Conservation (phyloP, 2,329 filamentous ascomycete species). For the Cytospora chrysosperma region DNA sequence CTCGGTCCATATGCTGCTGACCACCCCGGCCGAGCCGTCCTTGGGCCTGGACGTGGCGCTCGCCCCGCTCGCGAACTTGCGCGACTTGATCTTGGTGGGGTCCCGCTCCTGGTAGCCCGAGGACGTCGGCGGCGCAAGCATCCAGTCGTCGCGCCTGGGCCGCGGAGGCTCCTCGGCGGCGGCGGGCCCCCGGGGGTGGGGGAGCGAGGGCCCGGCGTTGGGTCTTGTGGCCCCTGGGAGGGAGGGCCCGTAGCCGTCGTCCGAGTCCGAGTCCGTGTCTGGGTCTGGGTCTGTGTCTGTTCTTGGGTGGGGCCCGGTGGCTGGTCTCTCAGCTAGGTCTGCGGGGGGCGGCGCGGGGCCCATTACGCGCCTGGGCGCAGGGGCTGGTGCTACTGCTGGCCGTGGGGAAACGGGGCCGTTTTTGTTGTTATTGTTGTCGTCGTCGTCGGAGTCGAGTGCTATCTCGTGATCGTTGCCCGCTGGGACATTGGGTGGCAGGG, state of each 20-base stretch:
- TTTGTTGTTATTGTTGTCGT: slow-evolving; percentile 19
- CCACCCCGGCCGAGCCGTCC: slow-evolving; percentile 40
- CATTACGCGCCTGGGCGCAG: slow-evolving; percentile 32
- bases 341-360: slow-evolving; percentile 46
- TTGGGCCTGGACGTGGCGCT: slow-evolving; percentile 28
- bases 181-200: slow-evolving; percentile 37
- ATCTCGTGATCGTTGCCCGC: slow-evolving; percentile 39
- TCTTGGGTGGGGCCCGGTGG: slow-evolving; percentile 27
- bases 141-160: slow-evolving; percentile 78
- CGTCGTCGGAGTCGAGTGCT: slow-evolving; percentile 37
- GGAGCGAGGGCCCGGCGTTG: slow-evolving; percentile 41
- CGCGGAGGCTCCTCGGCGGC: slow-evolving; percentile 41
- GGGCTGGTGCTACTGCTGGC: neutral
- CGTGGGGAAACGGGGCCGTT: slow-evolving; percentile 30
- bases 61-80: slow-evolving; percentile 72
- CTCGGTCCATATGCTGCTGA: slow-evolving; percentile 83
- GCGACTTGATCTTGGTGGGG: slow-evolving; percentile 77
- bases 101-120: slow-evolving; percentile 63
- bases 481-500: slow-evolving; percentile 20
- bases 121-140: slow-evolving; percentile 67
- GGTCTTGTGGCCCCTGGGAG: slow-evolving; percentile 47
- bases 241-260: slow-evolving; percentile 60
- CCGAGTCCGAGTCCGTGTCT: slow-evolving; percentile 39
- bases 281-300: slow-evolving; percentile 27
- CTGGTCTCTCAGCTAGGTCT: slow-evolving; percentile 39